Conservation (phyloP, 345 rosid species). For the Hevea brasiliensis region DNA sequence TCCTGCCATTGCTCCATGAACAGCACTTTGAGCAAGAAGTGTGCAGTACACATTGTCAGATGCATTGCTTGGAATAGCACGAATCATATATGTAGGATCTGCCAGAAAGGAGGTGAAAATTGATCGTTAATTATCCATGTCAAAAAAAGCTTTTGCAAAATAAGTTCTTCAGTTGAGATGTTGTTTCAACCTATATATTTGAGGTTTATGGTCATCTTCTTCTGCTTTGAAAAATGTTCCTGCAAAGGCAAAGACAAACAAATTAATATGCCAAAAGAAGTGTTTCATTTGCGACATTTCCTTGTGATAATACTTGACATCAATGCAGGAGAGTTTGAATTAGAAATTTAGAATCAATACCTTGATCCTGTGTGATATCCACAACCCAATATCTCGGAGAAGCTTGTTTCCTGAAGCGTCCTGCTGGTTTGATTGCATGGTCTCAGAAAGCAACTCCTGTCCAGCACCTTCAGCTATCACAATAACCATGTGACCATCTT, state of each 20-base stretch:
- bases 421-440: slow-evolving; percentile 42
- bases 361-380: slow-evolving; percentile 68
- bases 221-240: slow-evolving; percentile 61
- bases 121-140: slow-evolving; percentile 4
- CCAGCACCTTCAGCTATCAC: slow-evolving; percentile 91
- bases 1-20: slow-evolving; percentile 94
- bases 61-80: slow-evolving; percentile 86
- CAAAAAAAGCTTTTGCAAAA: neutral
- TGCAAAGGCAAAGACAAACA: slow-evolving; percentile 1
- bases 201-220: slow-evolving; percentile 62
- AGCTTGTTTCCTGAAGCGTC: slow-evolving; percentile 92
- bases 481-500: slow-evolving; percentile 76
- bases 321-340: neutral
- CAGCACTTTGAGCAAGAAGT: slow-evolving; percentile 86
- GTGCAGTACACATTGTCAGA: slow-evolving; percentile 90
- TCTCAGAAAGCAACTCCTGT: slow-evolving; percentile 61
- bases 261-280: neutral
- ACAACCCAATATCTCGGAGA: slow-evolving; percentile 74
- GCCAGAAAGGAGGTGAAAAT: slow-evolving; percentile 19
- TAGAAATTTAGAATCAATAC: slow-evolving; percentile 20
- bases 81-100: slow-evolving; percentile 93
- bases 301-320: no score
- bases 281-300: neutral
- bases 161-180: neutral
- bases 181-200: slow-evolving; percentile 63